A percentile compares a stretch with the other conserved stretches of the same genome.
phyloP scores from a whole-genome alignment of 345 rosid genomes.

The Crucihimalaya himalaica region DNA sequence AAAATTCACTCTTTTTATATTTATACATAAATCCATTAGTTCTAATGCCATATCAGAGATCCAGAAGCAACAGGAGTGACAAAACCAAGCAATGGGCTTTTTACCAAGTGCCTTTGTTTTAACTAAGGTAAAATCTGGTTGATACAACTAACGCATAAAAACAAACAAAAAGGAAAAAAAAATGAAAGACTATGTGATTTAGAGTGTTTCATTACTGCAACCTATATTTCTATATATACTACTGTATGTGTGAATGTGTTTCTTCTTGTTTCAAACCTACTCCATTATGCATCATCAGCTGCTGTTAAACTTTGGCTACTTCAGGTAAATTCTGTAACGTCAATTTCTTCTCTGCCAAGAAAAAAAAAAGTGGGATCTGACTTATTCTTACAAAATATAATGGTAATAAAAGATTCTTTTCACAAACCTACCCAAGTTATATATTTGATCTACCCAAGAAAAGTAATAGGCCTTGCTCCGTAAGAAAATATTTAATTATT shows the following conservation, averaged over 20 bases:
- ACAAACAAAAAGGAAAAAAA: not conserved
- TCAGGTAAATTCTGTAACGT: constrained; percentile 1
- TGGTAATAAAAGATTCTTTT: not conserved
- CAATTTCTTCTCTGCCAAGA: constrained; percentile 29
- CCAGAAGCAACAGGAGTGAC: constrained; percentile 1
- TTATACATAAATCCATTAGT: not conserved
- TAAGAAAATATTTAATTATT: constrained; percentile 18
- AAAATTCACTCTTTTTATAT: not conserved
- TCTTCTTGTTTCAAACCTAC: constrained; percentile 21
- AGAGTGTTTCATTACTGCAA: not conserved
- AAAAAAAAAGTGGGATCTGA: constrained; percentile 6
- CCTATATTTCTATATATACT: not conserved
- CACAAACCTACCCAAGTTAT: not conserved
- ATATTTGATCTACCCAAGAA: not conserved
- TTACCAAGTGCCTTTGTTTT: constrained; percentile 12
- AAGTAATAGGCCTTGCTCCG: constrained; percentile 28
- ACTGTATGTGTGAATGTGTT: not conserved
- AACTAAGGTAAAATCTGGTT: not conserved
- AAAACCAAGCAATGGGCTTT: not conserved
- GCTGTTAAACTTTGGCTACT: constrained; percentile 3
- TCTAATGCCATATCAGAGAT: constrained; percentile 15
- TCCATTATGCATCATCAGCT: constrained; percentile 24
- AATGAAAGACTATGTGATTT: not conserved
- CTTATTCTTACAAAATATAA: not conserved
- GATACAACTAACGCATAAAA: not conserved